Base-by-base conservation (phyloP, 208 protist species). In the Leishmania guyanensis region DNA sequence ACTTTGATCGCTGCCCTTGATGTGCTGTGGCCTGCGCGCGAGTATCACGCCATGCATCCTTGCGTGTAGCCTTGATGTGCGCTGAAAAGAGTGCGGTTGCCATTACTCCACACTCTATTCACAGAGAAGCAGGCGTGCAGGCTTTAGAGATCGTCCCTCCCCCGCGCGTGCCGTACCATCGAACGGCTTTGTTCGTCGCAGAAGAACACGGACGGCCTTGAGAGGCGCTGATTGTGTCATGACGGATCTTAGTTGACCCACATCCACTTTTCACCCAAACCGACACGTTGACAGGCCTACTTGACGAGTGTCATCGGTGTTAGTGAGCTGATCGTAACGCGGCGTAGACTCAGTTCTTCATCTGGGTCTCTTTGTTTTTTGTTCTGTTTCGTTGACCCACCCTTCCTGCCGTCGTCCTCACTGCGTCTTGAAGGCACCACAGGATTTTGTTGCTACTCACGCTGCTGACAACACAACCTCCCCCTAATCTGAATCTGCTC, bases 321-420 rank as follows among this genome's bases (percentile, higher is more conserved):
- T n/a, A 29, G 29, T 39, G 29, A 20, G 62, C 10, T 20, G 62
- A 39, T 29, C 29, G 62, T 39, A 39, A 33, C 17, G 50, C 0
- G 58, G 20, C 50, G 75, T 36, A n/a, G 43, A 46, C 6, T 46
- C 43, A 62, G n/a, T 50, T 62, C n/a, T 75, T 51, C 39, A 17
- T 76, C 5, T 77, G 48, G 33, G 10, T 62, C 50, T 77, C 22
- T 70, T 76, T 80, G 43, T 46, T 46, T 6, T 46, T 46, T 77
- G 48, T 65, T 80, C 58, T 77, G 12, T 26, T 53, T 17, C 53
- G 29, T 46, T 20, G 26, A 33, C 29, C 62, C 26, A 5, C 62
- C 12, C 62, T 68, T 39, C 62, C 12, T 68, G 62, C 39, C 10
- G 6, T 66, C 29, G 26, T 36, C 3, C 17, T 39, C 14, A 16